These are phyloP conservation scores for Stygiomarasmius scandens DNA, from an alignment of 1,284 basidiomycete species.

Conservation along the genomic window DNA sequence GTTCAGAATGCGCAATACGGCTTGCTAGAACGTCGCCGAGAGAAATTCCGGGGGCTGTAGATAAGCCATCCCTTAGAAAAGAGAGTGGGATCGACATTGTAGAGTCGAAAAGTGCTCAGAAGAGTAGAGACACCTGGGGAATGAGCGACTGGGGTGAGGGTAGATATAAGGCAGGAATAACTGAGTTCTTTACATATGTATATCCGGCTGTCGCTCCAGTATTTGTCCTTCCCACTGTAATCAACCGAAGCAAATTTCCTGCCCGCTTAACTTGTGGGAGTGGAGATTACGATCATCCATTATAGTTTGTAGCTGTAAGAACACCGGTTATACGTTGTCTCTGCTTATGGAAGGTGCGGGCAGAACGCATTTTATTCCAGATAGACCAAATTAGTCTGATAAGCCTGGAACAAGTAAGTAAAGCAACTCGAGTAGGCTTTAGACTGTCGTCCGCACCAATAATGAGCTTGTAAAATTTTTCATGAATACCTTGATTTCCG, in stretches of 20 bases:
- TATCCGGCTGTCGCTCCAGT: not conserved
- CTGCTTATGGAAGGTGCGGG: no score
- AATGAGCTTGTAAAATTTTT: no score
- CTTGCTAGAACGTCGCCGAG: conserved; percentile 38
- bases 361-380: no score
- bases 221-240: not conserved
- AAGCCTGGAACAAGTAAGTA: no score
- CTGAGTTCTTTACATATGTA: not conserved
- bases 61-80: conserved; percentile 27
- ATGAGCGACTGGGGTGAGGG: not conserved
- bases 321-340: no score
- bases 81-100: conserved; percentile 36
- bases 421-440: no score
- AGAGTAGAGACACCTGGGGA: not conserved
- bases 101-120: not conserved
- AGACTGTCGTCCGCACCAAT: no score
- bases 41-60: conserved; percentile 25
- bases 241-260: not conserved
- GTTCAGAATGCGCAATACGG: conserved; percentile 27
- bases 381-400: no score
- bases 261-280: no score
- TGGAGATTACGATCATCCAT: no score
- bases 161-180: not conserved
- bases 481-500: no score
- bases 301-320: no score